Evolutionary conservation across 73 alveolate species (phyloP).

Genomic region (Paramecium pentaurelia): DNA sequence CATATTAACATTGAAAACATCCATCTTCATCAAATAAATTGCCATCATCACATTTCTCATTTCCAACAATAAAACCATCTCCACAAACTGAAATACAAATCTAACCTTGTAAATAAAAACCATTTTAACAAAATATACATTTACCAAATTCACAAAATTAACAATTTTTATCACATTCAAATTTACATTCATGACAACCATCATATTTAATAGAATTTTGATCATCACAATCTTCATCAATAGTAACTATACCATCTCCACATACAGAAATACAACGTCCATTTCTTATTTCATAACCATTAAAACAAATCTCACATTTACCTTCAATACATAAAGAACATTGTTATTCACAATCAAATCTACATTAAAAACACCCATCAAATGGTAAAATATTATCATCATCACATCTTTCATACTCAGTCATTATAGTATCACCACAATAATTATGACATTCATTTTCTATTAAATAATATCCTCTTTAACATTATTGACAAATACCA

Average conservation of each 20-base stretch:
- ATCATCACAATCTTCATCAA: constrained; percentile 73
- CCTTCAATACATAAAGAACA: constrained; percentile 52
- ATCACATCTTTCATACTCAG: neutral
- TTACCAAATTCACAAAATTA: neutral
- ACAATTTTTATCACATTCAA: neutral
- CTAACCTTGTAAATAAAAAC: neutral
- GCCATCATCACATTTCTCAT: constrained; percentile 47
- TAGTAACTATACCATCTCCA: constrained; percentile 69
- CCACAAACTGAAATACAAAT: constrained; percentile 26
- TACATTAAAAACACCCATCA: constrained; percentile 65
- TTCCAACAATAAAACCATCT: neutral
- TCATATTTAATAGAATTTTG: constrained; percentile 63
- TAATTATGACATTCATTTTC: neutral
- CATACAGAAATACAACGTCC: constrained; percentile 4
- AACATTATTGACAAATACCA: neutral
- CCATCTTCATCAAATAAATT: constrained; percentile 50
- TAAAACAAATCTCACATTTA: neutral
- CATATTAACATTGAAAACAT: neutral
- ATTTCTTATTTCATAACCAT: constrained; percentile 58
- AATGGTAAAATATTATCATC: constrained; percentile 26
- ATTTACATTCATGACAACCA: constrained; percentile 68
- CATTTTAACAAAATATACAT: neutral
- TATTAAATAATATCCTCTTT: neutral
- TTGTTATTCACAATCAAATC: neutral
- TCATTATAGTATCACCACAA: constrained; percentile 35